Conservation (phyloP, 805 yeast species). For the Starmerella gropengiesseri region DNA sequence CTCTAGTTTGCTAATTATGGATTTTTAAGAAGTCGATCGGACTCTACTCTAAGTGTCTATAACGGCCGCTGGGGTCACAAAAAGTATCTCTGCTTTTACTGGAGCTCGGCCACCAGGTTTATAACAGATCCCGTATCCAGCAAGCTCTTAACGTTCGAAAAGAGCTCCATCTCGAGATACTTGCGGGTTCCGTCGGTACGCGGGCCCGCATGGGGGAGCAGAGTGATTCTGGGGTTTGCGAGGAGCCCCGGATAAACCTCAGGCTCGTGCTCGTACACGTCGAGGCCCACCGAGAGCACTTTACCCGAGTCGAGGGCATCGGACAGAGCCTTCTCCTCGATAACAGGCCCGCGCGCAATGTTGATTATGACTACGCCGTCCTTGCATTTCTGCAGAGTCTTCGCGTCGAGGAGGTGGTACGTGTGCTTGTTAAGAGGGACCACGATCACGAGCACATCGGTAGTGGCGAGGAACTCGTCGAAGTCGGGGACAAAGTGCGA, state of each 20-base stretch:
- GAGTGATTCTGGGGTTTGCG: conserved; percentile 41
- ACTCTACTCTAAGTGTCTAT: too few species aligned
- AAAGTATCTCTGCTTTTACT: too few species aligned
- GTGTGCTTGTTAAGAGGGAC: conserved; percentile 69
- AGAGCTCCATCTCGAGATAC: conserved; percentile 65
- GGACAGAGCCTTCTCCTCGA: conserved; percentile 46
- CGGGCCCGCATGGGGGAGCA: conserved; percentile 89
- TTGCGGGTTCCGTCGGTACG: conserved; percentile 59
- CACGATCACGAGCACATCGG: conserved; percentile 65
- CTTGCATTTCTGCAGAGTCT: conserved; percentile 57
- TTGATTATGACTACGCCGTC: conserved; percentile 70
- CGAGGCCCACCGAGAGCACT: conserved; percentile 48
- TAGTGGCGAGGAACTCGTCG: conserved; percentile 50
- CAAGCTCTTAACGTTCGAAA: conserved; percentile 46
- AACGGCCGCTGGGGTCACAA: too few species aligned
- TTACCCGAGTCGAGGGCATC: conserved; percentile 44
- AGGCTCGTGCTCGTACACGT: conserved; percentile 59
- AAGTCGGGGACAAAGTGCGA: conserved; percentile 33
- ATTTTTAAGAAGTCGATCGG: too few species aligned
- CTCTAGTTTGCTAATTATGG: too few species aligned
- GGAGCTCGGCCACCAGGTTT: conserved; percentile 36
- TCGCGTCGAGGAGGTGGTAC: conserved; percentile 53
- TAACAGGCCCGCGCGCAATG: conserved; percentile 79
- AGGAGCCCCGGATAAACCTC: conserved; percentile 44
- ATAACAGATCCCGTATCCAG: conserved; percentile 54